Evolutionary conservation across 177 flowering plant species (phyloP).

Genomic region (Vitis hybrid): DNA sequence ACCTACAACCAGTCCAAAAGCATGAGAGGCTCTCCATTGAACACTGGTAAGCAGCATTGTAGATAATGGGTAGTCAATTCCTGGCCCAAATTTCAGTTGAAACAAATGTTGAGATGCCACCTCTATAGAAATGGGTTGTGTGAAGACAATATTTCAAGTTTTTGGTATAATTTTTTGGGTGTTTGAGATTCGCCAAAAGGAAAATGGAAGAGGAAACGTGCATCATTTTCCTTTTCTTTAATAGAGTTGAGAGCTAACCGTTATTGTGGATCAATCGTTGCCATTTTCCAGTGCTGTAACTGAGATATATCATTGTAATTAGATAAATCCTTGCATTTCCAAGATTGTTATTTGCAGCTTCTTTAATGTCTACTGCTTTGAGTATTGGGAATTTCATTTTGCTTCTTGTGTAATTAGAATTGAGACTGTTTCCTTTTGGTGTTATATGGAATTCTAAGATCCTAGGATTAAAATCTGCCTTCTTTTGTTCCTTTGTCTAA

Average conservation of each 20-base stretch:
- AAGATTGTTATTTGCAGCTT: conserved; percentile 17
- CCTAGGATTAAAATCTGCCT: background rate
- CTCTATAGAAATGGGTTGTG: conserved; percentile 4
- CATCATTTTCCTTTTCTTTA: conserved; percentile 8
- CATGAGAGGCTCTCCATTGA: conserved; percentile 54
- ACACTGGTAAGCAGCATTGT: conserved; percentile 43
- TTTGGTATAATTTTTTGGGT: conserved; percentile 15
- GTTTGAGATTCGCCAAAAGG: conserved; percentile 17
- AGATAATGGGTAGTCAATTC: conserved; percentile 20
- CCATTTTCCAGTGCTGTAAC: conserved; percentile 22
- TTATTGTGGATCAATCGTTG: conserved; percentile 10
- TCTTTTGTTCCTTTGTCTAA: background rate
- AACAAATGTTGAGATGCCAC: conserved; percentile 9
- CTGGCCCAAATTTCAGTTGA: conserved; percentile 13
- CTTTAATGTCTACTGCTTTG: conserved; percentile 16
- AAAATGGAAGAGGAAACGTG: conserved; percentile 12
- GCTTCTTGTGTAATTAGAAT: background rate
- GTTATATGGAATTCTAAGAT: background rate
- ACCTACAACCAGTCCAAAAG: conserved; percentile 35
- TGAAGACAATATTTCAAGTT: conserved; percentile 15
- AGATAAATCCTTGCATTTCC: conserved; percentile 15
- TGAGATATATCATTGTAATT: conserved; percentile 25
- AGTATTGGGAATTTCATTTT: conserved; percentile 13
- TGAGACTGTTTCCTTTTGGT: background rate
- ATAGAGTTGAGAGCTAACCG: conserved; percentile 27